phyloP scores from a whole-genome alignment of 1,139 yeast species.

The Blastobotrys ciferrii region DNA sequence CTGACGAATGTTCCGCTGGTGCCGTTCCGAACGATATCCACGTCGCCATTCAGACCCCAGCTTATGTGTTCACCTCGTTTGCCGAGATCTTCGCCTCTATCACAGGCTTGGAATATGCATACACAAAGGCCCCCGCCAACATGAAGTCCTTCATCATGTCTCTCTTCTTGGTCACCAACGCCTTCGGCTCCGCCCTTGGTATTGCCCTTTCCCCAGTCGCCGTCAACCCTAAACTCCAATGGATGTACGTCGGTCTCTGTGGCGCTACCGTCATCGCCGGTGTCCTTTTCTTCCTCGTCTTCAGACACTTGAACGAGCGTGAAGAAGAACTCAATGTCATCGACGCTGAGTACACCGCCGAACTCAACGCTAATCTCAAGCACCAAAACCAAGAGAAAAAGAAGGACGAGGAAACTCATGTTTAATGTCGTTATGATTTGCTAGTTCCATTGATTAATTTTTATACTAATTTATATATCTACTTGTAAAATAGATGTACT shows the following conservation, averaged over 20 bases:
- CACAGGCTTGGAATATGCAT: constrained; percentile 68
- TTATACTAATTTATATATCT: not conserved
- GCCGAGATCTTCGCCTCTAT: constrained; percentile 66
- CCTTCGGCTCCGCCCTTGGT: constrained; percentile 69
- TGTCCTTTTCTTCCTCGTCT: constrained; percentile 57
- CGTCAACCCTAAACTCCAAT: constrained; percentile 63
- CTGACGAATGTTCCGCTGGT: constrained; percentile 31
- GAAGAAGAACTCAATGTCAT: constrained; percentile 63
- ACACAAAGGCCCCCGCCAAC: constrained; percentile 63
- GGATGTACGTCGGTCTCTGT: constrained; percentile 66
- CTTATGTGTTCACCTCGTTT: constrained; percentile 58
- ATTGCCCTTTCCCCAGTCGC: constrained; percentile 68
- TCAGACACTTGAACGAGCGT: constrained; percentile 53
- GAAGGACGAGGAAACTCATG: constrained; percentile 1
- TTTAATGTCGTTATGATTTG: not conserved
- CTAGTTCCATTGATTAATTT: no score
- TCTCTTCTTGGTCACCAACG: constrained; percentile 58
- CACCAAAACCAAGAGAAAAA: constrained; percentile 17
- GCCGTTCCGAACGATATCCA: constrained; percentile 51
- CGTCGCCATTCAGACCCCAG: constrained; percentile 63
- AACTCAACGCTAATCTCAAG: constrained; percentile 29
- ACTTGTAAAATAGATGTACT: not conserved
- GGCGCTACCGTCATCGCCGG: constrained; percentile 61
- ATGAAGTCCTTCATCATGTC: constrained; percentile 70
- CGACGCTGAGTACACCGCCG: constrained; percentile 42